phyloP scores from a whole-genome alignment of 306 rosid species.

The Biancaea sappan region DNA sequence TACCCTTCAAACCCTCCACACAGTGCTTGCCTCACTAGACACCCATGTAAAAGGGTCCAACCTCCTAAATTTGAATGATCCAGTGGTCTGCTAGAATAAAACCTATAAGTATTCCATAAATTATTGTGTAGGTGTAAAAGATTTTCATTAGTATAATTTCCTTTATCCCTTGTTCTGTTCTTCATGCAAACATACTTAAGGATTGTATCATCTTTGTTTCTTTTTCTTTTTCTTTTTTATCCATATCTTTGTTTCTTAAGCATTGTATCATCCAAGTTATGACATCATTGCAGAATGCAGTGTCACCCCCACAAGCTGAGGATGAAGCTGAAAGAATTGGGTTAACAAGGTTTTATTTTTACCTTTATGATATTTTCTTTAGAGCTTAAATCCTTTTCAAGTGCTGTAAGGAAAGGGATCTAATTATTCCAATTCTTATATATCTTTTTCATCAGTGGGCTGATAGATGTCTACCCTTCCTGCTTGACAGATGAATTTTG shows the following conservation, averaged over 20 bases:
- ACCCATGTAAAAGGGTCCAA: background rate
- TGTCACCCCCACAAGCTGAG: background rate
- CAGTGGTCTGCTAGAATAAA: background rate
- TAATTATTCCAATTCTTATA: background rate
- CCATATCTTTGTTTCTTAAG: too few relatives aligned
- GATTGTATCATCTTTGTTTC: constrained; percentile 1
- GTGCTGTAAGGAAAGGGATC: background rate
- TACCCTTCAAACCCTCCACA: background rate
- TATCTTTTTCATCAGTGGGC: background rate
- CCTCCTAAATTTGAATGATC: background rate
- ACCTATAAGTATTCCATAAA: background rate
- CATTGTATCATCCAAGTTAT: too few relatives aligned
- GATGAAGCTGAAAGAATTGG: constrained; percentile 21
- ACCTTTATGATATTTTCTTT: background rate
- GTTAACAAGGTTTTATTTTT: constrained; percentile 17
- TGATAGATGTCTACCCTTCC: background rate
- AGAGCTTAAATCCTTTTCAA: background rate
- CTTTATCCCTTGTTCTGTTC: too few relatives aligned
- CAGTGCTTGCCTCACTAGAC: background rate
- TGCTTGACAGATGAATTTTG: background rate
- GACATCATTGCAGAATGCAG: constrained; percentile 27
- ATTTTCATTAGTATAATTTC: too few relatives aligned
- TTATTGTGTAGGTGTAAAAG: too few relatives aligned
- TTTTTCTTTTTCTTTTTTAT: too few relatives aligned
- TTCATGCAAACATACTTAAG: background rate